Evolutionary conservation across 1,284 basidiomycete genomes (phyloP).

Genomic region (Pseudozyma sp.): DNA sequence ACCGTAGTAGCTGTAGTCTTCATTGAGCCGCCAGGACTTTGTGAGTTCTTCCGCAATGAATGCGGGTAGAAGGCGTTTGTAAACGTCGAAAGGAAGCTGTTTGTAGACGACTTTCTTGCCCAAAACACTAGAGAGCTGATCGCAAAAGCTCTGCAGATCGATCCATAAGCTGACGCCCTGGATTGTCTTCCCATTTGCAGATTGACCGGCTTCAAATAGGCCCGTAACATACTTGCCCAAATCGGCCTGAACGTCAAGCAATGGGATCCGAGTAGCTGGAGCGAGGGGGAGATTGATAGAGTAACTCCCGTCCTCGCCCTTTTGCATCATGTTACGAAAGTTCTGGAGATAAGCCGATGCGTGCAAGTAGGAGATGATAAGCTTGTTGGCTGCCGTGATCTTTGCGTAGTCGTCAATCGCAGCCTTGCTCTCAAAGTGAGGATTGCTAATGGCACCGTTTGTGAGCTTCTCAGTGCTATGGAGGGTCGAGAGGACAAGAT

Average conservation of each 20-base stretch:
- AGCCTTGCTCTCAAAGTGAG: slow-evolving; percentile 53
- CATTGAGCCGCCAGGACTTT: slow-evolving; percentile 40
- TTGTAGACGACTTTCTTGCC: slow-evolving; percentile 27
- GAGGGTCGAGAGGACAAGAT: slow-evolving; percentile 68
- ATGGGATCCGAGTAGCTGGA: slow-evolving; percentile 20
- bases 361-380: slow-evolving; percentile 50
- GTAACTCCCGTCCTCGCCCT: slow-evolving; percentile 30
- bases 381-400: slow-evolving; percentile 18
- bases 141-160: slow-evolving; percentile 16
- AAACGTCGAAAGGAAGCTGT: slow-evolving; percentile 27
- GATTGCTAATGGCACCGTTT: slow-evolving; percentile 57
- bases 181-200: slow-evolving; percentile 33
- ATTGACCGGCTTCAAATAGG: slow-evolving; percentile 34
- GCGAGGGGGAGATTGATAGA: slow-evolving; percentile 29
- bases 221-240: slow-evolving; percentile 51
- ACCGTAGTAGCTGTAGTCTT: slow-evolving; percentile 46
- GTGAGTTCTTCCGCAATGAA: slow-evolving; percentile 30
- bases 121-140: slow-evolving; percentile 12
- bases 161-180: slow-evolving; percentile 41
- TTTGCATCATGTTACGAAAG: slow-evolving; percentile 28
- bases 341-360: slow-evolving; percentile 48
- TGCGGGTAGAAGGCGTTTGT: slow-evolving; percentile 33
- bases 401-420: slow-evolving; percentile 53
- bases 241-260: slow-evolving; percentile 45
- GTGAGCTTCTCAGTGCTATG: slow-evolving; percentile 39